Evolutionary conservation across 1,139 yeast genomes (phyloP), one percentile per base, ranked within the genome.

Genomic region (Sugiyamaella japonica): DNA sequence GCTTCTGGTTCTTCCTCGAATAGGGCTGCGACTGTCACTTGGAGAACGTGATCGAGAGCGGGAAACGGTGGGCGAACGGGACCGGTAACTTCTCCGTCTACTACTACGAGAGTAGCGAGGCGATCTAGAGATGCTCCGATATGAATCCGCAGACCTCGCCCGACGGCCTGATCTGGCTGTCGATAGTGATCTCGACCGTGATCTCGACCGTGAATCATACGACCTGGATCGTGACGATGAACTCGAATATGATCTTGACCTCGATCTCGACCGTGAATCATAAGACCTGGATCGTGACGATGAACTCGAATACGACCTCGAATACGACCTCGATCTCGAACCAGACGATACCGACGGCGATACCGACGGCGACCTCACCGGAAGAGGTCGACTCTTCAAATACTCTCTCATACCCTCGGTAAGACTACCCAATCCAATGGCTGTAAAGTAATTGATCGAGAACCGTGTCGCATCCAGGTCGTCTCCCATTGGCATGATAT

Each of bases 371-470:
- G 31, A 3, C 25, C 32, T 37, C 28, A 23, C 13, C 7, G 44
- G 69, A 6, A 58, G 57, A 13, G 80, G 78, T 37, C 77, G 61
- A 29, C 65, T 64, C 53, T 69, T 64, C 57, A 88, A 72, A 12
- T 74, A 76, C 9, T 74, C 77, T 70, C 99, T 79, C 95, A 90
- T 86, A 9, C 74, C 80, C 48, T 89, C 96, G 0, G 98, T 91
- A 56, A 93, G 68, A 1, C 80, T 78, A 48, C 98, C 98, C 53
- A 91, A 70, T 0, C 96, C 96, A 61, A 93, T 89, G 1, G 97
- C 97, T 0, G 98, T 91, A 71, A 91, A 93, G 68, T 79, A 93
- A 66, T 93, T 93, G 67, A 91, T 89, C 1, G 96, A 81, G 67
- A 90, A 93, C 56, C 95, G 73, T 56, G 84, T 76, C n/a, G 85